These are phyloP conservation scores for Diddensiella caesifluorescens DNA, from an alignment of 805 yeast genomes.

Conservation along the genomic window DNA sequence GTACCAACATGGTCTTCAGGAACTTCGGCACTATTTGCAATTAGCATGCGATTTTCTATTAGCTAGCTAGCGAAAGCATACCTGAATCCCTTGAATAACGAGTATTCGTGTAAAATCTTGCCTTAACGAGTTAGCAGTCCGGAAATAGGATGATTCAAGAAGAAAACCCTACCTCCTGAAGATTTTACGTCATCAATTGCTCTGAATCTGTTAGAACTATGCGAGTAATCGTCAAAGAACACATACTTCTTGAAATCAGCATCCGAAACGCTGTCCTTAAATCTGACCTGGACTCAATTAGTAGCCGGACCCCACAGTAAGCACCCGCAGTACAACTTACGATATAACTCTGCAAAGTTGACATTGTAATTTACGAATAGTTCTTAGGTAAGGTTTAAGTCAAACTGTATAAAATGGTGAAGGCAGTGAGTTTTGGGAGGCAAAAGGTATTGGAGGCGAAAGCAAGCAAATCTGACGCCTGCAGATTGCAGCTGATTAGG, in stretches of 20 bases:
- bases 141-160: neutral
- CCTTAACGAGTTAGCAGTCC: slow-evolving; percentile 14
- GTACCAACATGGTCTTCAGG: slow-evolving; percentile 29
- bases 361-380: neutral
- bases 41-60: neutral
- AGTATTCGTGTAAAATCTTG: slow-evolving; percentile 29
- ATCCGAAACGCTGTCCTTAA: slow-evolving; percentile 21
- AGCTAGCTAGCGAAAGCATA: slow-evolving; percentile 6
- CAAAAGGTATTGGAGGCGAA: too few species aligned
- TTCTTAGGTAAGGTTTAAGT: too few species aligned
- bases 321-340: slow-evolving; percentile 9
- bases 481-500: too few species aligned
- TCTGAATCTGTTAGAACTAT: slow-evolving; percentile 9
- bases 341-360: slow-evolving; percentile 17
- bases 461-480: too few species aligned
- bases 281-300: slow-evolving; percentile 18
- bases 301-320: neutral
- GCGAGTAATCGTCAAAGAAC: neutral
- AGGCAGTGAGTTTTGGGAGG: too few species aligned
- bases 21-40: slow-evolving; percentile 22
- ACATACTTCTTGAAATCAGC: slow-evolving; percentile 20
- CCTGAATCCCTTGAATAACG: slow-evolving; percentile 34
- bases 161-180: slow-evolving; percentile 16
- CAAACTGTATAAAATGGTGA: too few species aligned
- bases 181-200: slow-evolving; percentile 21